Evolutionary conservation across 192 early-diverging fungal species (phyloP).

Genomic region (Backusella mclennaniae): DNA sequence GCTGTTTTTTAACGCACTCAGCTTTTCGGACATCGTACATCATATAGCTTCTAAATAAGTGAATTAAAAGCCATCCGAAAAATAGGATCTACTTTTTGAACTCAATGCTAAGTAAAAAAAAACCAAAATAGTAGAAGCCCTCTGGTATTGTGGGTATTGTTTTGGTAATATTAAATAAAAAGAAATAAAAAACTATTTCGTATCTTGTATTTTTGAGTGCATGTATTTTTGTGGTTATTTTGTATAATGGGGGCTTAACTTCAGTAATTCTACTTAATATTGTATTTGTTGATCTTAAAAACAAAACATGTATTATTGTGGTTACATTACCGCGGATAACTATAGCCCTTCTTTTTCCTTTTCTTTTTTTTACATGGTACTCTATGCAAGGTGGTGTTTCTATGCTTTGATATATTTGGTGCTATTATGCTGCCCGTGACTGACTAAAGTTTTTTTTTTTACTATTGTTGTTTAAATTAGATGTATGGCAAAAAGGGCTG

Average conservation of each 20-base stretch:
- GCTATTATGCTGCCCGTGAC: too few species aligned
- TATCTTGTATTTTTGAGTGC: background rate
- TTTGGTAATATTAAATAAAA: background rate
- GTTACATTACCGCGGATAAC: background rate
- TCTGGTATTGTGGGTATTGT: background rate
- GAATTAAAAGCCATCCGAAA: background rate
- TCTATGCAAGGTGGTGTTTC: too few species aligned
- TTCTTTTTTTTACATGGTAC: background rate
- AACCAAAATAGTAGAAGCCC: background rate
- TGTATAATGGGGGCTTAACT: background rate
- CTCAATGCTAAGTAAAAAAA: background rate
- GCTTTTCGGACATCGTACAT: too few species aligned
- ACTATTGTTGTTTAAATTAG: background rate
- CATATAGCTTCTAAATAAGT: too few species aligned
- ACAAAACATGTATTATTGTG: background rate
- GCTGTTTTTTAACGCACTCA: too few species aligned
- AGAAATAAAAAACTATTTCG: background rate
- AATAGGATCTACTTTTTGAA: background rate
- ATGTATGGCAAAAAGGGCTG: background rate
- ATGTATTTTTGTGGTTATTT: background rate
- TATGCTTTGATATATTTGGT: too few species aligned
- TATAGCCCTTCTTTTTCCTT: background rate
- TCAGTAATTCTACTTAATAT: background rate
- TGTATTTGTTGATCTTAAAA: background rate
- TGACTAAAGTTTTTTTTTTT: too few species aligned